Evolutionary conservation across 2,329 filamentous ascomycete genomes (phyloP).

Genomic region (Dryadomyces quercus-mongolicae): DNA sequence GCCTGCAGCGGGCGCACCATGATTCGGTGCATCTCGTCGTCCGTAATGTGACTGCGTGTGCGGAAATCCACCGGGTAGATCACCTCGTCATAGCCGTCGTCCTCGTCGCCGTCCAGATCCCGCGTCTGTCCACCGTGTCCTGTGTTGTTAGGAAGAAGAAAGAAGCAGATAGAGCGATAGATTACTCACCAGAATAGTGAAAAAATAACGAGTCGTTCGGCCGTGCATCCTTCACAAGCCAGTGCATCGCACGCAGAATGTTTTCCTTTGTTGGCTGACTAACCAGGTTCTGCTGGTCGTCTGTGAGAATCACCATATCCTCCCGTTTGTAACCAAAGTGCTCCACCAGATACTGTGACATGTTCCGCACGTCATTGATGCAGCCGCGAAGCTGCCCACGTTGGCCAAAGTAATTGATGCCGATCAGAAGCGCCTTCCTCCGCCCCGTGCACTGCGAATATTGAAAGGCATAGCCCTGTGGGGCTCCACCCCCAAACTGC

Average conservation of each 20-base stretch:
- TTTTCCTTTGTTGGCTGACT: slow-evolving; percentile 94
- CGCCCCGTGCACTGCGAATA: slow-evolving; percentile 86
- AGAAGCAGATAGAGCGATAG: no score
- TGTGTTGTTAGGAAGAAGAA: neutral
- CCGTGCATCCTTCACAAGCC: slow-evolving; percentile 85
- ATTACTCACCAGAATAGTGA: slow-evolving; percentile 72
- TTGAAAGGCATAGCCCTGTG: slow-evolving; percentile 69
- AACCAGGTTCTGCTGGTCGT: slow-evolving; percentile 95
- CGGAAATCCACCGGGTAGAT: slow-evolving; percentile 77
- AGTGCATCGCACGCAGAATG: slow-evolving; percentile 92
- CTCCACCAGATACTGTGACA: slow-evolving; percentile 81
- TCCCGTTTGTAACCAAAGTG: slow-evolving; percentile 88
- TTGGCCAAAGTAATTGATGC: slow-evolving; percentile 89
- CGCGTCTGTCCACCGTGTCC: slow-evolving; percentile 70
- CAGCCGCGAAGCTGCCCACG: slow-evolving; percentile 82
- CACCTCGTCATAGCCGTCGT: slow-evolving; percentile 72
- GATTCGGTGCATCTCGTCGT: slow-evolving; percentile 71
- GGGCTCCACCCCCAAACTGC: slow-evolving; percentile 69
- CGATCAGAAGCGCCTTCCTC: slow-evolving; percentile 80
- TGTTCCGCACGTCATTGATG: slow-evolving; percentile 96
- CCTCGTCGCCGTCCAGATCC: slow-evolving; percentile 68
- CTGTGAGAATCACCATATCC: slow-evolving; percentile 93
- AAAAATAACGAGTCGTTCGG: slow-evolving; percentile 95
- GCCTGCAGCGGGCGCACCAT: slow-evolving; percentile 47
- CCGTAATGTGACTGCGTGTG: slow-evolving; percentile 62